A percentile compares a stretch with the other conserved stretches of the same genome.
Conservation (phyloP, 768 basidiomycete species). For the Myochromella boudieri region DNA sequence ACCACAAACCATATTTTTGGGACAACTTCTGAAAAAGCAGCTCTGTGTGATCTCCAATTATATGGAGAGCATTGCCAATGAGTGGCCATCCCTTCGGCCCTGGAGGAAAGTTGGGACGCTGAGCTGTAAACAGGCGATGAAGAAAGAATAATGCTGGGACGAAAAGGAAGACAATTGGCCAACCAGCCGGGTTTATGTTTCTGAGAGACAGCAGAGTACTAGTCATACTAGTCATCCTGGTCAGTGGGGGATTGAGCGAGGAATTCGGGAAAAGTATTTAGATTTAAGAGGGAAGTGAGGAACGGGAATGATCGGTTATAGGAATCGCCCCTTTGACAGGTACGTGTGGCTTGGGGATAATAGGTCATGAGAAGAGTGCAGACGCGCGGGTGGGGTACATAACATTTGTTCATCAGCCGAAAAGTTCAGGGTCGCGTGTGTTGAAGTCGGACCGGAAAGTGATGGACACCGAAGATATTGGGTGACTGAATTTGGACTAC, state of each 20-base stretch:
- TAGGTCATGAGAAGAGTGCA: conserved; percentile 4
- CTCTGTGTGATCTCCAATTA: conserved; percentile 38
- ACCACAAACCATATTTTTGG: conserved; percentile 39
- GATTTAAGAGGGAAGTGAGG: conserved; percentile 15
- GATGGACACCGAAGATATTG: conserved; percentile 18
- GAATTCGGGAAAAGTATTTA: conserved; percentile 2
- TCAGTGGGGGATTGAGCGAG: conserved; percentile 4
- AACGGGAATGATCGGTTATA: conserved; percentile 14
- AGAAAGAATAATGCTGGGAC: conserved; percentile 15
- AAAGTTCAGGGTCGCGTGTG: conserved; percentile 9
- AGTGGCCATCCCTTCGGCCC: conserved; percentile 46
- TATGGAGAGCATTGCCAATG: conserved; percentile 48
- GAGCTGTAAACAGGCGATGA: conserved; percentile 23
- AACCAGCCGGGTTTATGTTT: conserved; percentile 4
- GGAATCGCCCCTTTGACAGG: conserved; percentile 11
- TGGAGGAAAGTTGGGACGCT: conserved; percentile 37
- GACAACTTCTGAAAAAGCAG: conserved; percentile 41
- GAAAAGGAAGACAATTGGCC: conserved; percentile 14
- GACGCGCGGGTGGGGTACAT: conserved; percentile 7
- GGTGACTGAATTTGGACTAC: conserved; percentile 22
- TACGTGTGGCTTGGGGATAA: conserved; percentile 8
- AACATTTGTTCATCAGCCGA: conserved; percentile 11
- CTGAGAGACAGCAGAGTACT: conserved; percentile 4
- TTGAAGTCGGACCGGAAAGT: conserved; percentile 15
- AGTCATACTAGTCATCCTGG: too few species aligned